Evolutionary conservation across 2,329 filamentous ascomycete genomes (phyloP).

Genomic region (Domatiomyces globalis): DNA sequence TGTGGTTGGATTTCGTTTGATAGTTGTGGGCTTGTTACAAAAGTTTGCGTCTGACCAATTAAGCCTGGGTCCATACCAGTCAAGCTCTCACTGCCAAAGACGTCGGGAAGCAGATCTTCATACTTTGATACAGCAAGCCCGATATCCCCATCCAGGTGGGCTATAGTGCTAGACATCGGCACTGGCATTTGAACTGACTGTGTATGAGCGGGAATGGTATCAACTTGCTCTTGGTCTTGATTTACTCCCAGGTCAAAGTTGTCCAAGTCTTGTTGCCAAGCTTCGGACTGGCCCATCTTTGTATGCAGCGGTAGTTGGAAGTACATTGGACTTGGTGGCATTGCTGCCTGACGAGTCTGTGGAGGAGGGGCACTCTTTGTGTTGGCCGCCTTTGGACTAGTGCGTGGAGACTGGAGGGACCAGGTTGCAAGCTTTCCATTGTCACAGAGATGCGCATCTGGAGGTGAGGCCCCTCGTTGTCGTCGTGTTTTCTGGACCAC

Average conservation of each 20-base stretch:
- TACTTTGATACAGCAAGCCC: background rate
- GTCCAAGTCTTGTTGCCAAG: conserved; percentile 41
- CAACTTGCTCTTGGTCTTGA: background rate
- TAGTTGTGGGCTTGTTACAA: background rate
- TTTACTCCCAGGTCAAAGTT: conserved; percentile 31
- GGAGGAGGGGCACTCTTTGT: conserved; percentile 16
- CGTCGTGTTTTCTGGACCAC: conserved; percentile 21
- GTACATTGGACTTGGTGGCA: conserved; percentile 41
- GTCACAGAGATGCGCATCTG: background rate
- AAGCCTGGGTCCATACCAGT: conserved; percentile 1
- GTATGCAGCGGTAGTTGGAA: conserved; percentile 31
- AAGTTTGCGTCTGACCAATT: background rate
- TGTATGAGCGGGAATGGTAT: background rate
- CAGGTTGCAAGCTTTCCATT: background rate
- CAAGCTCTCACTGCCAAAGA: background rate
- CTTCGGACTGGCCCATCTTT: conserved; percentile 29
- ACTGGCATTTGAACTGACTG: background rate
- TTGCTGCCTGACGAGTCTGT: conserved; percentile 23
- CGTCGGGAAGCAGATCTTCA: conserved; percentile 2
- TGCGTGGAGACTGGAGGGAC: background rate
- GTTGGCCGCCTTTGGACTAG: background rate
- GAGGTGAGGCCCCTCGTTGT: background rate
- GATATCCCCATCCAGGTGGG: background rate
- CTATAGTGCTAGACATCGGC: background rate
- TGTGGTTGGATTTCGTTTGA: background rate